Evolutionary conservation across 192 early-diverging fungal genomes (phyloP), one percentile per base, ranked within the genome.

Genomic region (Pecoramyces ruminantium): DNA sequence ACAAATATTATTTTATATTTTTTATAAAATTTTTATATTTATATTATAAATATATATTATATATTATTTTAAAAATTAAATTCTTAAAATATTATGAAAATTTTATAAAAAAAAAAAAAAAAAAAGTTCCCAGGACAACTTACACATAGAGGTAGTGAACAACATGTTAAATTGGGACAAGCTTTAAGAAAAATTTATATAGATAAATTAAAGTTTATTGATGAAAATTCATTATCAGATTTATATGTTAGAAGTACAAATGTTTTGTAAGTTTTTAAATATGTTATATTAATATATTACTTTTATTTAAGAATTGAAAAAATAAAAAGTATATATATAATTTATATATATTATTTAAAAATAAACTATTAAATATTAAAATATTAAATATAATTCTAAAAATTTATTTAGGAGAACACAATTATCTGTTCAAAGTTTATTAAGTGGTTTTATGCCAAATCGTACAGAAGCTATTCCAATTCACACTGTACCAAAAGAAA

Each of bases 121-220:
- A 51, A 21, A 21, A 1, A 51, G 42, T 51, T 51, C 18, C 42
- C 42, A 21, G 42, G 42, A 14, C 42, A 51, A 51, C 18, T 51
- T 21, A 51, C 42, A 2, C 15, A 51, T 3, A 51, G 6, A 51
- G 42, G 42, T 4, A 51, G 42, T 51, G 42, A 51, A 4, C 42
- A 51, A 51, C 42, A 51, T 21, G 18, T 51, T 51, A 1, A 51
- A 13, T 51, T 51, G 21, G 42, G 42, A 51, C 17, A 51, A 51
- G 15, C 42, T 4, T 51, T 90, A 29, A 85, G 88, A 28, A 77
- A 78, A 27, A 87, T 90, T 77, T 90, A 90, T 27, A 83, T 90
- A 0, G 85, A 89, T 78, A 86, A 87, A 82, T 79, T 89, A 15
- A 81, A 83, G 0, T 87, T 86, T 78, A 78, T 90, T 78, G 42